Base-by-base conservation (phyloP, 2,329 filamentous ascomycete genomes). In the Stachybotrys chartarum region DNA sequence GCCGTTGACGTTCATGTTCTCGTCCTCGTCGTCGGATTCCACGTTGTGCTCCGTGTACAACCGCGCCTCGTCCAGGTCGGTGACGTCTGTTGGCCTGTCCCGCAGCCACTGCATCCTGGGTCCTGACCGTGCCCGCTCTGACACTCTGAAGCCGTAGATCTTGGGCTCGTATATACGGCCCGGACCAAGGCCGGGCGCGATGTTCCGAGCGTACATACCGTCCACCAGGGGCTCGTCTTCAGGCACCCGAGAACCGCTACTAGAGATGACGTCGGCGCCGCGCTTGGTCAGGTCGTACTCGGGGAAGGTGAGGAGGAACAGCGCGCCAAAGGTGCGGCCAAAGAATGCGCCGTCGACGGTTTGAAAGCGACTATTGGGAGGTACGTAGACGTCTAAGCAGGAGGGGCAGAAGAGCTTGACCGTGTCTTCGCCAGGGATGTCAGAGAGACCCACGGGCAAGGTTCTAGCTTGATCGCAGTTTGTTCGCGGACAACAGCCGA, bases 301-400 rank as follows among this genome's bases (percentile, higher is more conserved):
- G 42, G 94, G 93, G 72, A 97, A 99, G 45, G 93, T 99, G 78
- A 99, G 93, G 70, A 99, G 91, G 77, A 99, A 99, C 57, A 99
- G 84, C 50, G 91, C 91, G 58, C 92, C 92, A 70, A 99, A 99
- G 0, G 94, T 99, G 54, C 94, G 93, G 51, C 94, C 94, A 68
- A 99, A 99, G 77, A 97, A 99, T 50, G 94, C 94, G 54, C 94
- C 94, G 64, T 99, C 94, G 39, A 99, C 94, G 3, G 91, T 93
- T 73, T 97, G 94, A 70, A 97, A 99, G 18, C 94, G 85, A 66
- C 91, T 96, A 77, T 97, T 99, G 46, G 94, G 94, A 4, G 94
- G 94, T 0, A 94, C 94, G 72, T 97, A 99, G 65, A 97, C 90
- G 69, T 99, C 94, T 61, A 97, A 83, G 73, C 94, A 99, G 59